A percentile compares a stretch with the other conserved stretches of the same genome.
These are phyloP conservation scores for Pseudogymnoascus sp. DNA, from an alignment of 2,329 filamentous ascomycete genomes.

Conservation along the genomic window DNA sequence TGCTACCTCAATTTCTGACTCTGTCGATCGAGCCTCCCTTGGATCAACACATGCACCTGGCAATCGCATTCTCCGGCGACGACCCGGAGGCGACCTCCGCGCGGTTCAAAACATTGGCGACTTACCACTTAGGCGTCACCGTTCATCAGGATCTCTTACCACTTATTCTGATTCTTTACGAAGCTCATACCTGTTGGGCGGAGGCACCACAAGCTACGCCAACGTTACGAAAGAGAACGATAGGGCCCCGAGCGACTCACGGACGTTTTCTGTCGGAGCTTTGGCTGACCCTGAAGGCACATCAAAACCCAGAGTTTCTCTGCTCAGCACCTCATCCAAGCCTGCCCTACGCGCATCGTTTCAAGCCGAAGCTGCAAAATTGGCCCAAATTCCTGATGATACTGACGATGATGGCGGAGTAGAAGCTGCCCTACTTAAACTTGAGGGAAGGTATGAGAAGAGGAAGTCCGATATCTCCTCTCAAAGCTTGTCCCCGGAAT, in stretches of 20 bases:
- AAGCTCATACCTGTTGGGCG: constrained; percentile 44
- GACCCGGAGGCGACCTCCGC: constrained; percentile 67
- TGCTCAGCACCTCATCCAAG: constrained; percentile 56
- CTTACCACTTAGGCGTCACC: constrained; percentile 42
- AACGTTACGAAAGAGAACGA: constrained; percentile 35
- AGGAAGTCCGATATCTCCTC: constrained; percentile 29
- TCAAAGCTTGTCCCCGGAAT: constrained; percentile 12
- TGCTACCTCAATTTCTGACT: constrained; percentile 50
- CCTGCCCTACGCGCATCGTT: constrained; percentile 67
- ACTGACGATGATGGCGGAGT: constrained; percentile 72
- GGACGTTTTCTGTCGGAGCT: constrained; percentile 51
- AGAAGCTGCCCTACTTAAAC: constrained; percentile 83
- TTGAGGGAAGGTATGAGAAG: constrained; percentile 77
- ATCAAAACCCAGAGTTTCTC: constrained; percentile 41
- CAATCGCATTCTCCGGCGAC: constrained; percentile 58
- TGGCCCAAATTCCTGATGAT: constrained; percentile 83
- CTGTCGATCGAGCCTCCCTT: constrained; percentile 40
- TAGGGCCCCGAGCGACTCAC: constrained; percentile 34
- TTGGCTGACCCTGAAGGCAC: constrained; percentile 37
- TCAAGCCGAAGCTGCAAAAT: constrained; percentile 76
- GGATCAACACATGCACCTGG: constrained; percentile 35
- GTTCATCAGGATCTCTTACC: constrained; percentile 52
- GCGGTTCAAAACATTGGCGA: constrained; percentile 60
- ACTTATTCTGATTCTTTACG: constrained; percentile 53
- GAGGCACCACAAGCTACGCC: constrained; percentile 36